phyloP scores from a whole-genome alignment of 1,284 basidiomycete genomes.

The Rhodotorula sp. region DNA sequence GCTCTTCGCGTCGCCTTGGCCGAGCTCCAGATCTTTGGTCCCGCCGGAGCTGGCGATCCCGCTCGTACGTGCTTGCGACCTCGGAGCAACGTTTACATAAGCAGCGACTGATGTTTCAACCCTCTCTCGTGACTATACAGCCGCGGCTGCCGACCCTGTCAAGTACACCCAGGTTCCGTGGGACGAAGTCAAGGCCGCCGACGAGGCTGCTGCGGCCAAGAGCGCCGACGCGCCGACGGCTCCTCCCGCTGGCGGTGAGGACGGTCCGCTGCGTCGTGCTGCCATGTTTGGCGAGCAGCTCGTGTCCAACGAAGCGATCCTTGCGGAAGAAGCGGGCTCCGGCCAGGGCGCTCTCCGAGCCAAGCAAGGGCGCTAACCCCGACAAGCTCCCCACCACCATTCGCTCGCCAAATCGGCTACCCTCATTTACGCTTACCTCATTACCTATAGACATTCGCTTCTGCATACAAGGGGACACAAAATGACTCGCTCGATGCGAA shows the following conservation, averaged over 20 bases:
- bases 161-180: slow-evolving; percentile 71
- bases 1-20: slow-evolving; percentile 71
- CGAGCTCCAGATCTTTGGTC: slow-evolving; percentile 67
- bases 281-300: not conserved
- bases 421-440: too few relatives aligned
- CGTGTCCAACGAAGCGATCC: not conserved
- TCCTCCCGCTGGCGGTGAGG: not conserved
- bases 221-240: not conserved
- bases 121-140: not conserved
- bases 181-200: slow-evolving; percentile 57
- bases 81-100: slow-evolving; percentile 49
- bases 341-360: not conserved
- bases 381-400: too few relatives aligned
- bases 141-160: slow-evolving; percentile 50
- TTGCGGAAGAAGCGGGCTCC: slow-evolving; percentile 1
- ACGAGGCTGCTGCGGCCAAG: slow-evolving; percentile 4
- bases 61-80: slow-evolving; percentile 46
- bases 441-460: too few relatives aligned
- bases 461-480: too few relatives aligned
- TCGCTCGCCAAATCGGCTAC: too few relatives aligned
- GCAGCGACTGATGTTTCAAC: not conserved
- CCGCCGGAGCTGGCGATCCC: slow-evolving; percentile 63
- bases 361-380: not conserved
- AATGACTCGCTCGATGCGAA: too few relatives aligned
- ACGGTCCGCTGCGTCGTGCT: not conserved